Evolutionary conservation across 2,329 filamentous ascomycete genomes (phyloP).

Genomic region (Sphaceloma murrayae): DNA sequence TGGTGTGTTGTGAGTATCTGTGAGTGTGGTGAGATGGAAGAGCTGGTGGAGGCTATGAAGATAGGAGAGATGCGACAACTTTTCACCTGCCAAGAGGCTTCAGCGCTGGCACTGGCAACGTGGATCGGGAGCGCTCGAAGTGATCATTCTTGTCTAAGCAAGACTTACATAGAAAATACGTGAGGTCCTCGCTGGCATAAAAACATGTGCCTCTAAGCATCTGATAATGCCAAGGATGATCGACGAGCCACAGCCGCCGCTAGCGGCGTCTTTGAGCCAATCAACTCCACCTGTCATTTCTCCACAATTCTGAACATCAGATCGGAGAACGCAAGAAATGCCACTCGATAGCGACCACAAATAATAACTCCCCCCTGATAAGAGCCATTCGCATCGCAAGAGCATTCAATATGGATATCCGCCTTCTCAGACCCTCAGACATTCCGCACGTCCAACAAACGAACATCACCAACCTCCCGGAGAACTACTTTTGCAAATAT

Average conservation of each 20-base stretch:
- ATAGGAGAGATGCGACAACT: too few relatives aligned
- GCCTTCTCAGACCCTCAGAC: constrained; percentile 70
- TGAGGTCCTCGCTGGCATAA: not conserved
- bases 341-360: not conserved
- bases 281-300: not conserved
- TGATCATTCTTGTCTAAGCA: not conserved
- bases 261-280: constrained; percentile 1
- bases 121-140: not conserved
- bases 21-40: not conserved
- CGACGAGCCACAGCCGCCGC: not conserved
- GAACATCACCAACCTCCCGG: constrained; percentile 96
- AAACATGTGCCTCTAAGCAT: constrained; percentile 7
- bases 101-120: not conserved
- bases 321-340: not conserved
- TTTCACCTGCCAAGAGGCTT: not conserved
- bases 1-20: not conserved
- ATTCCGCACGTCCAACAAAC: constrained; percentile 92
- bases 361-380: not conserved
- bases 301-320: constrained; percentile 1
- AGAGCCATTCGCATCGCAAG: constrained; percentile 78
- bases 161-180: not conserved
- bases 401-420: constrained; percentile 65
- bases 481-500: constrained; percentile 99
- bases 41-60: not conserved
- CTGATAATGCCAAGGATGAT: constrained; percentile 10